phyloP scores from a whole-genome alignment of 768 basidiomycete genomes.

The Leccinum variicolor region DNA sequence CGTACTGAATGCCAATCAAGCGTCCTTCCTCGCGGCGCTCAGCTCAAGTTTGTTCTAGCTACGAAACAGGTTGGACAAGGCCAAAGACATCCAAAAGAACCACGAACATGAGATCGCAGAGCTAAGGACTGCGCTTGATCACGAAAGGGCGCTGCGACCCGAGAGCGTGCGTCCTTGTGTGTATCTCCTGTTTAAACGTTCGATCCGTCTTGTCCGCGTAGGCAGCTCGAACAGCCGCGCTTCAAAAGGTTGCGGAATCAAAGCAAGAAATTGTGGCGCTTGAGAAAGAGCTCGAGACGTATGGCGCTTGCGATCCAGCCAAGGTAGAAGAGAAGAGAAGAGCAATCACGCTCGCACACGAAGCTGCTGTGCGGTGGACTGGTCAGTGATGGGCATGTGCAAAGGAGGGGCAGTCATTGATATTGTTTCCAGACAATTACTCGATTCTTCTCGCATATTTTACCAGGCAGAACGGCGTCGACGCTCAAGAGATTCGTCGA shows the following conservation, averaged over 20 bases:
- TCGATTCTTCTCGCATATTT: constrained; percentile 62
- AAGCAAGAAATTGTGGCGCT: constrained; percentile 50
- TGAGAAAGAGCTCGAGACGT: constrained; percentile 67
- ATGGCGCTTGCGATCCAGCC: constrained; percentile 81
- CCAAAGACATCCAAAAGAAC: constrained; percentile 42
- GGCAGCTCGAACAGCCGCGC: constrained; percentile 52
- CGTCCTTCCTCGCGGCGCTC: neutral
- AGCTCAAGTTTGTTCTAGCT: constrained; percentile 38
- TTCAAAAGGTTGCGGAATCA: constrained; percentile 47
- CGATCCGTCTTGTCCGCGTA: constrained; percentile 26
- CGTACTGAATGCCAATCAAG: neutral
- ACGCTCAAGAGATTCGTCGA: constrained; percentile 59
- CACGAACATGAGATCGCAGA: constrained; percentile 50
- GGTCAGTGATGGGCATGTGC: constrained; percentile 48
- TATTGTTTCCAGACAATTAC: constrained; percentile 57
- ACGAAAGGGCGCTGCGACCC: constrained; percentile 51
- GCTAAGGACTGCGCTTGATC: constrained; percentile 42
- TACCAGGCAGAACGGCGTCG: constrained; percentile 56
- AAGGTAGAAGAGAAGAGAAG: constrained; percentile 75
- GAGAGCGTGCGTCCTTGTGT: constrained; percentile 46
- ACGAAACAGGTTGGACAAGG: constrained; percentile 50
- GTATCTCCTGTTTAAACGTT: neutral
- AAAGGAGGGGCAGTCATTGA: constrained; percentile 1
- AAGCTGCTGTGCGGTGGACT: constrained; percentile 85
- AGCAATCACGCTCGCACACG: constrained; percentile 72